Evolutionary conservation across 2,329 filamentous ascomycete species (phyloP).

Genomic region (Trichoderma koningii): DNA sequence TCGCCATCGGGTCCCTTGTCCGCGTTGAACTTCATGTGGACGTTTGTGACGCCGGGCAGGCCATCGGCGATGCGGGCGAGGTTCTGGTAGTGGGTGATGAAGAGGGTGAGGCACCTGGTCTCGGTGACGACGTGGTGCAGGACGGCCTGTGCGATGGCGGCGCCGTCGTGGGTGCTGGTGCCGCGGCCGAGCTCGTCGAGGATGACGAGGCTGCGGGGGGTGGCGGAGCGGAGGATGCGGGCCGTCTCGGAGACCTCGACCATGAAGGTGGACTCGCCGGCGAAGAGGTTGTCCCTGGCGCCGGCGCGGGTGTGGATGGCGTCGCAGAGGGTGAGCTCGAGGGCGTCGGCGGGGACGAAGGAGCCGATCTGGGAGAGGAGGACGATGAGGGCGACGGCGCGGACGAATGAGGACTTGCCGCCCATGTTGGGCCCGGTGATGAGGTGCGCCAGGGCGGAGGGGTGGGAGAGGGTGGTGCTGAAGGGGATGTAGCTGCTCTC

Average conservation of each 20-base stretch:
- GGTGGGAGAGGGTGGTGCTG: conserved; percentile 69
- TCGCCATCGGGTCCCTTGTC: conserved; percentile 51
- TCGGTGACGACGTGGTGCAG: conserved; percentile 79
- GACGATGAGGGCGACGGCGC: conserved; percentile 84
- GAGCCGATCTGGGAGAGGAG: conserved; percentile 95
- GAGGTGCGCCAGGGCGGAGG: conserved; percentile 71
- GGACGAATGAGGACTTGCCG: conserved; percentile 96
- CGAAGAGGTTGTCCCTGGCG: conserved; percentile 92
- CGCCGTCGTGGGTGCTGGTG: conserved; percentile 92
- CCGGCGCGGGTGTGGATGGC: conserved; percentile 95
- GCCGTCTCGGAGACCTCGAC: conserved; percentile 93
- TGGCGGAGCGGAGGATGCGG: conserved; percentile 86
- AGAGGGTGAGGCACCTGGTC: conserved; percentile 77
- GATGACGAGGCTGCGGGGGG: conserved; percentile 80
- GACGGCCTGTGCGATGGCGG: conserved; percentile 92
- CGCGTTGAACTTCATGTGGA: conserved; percentile 85
- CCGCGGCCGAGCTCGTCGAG: conserved; percentile 93
- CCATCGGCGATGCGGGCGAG: conserved; percentile 70
- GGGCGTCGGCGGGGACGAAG: conserved; percentile 79
- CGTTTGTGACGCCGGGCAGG: conserved; percentile 74
- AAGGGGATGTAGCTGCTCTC: conserved; percentile 90
- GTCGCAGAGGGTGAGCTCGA: conserved; percentile 79
- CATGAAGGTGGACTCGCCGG: conserved; percentile 96
- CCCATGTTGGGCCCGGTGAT: conserved; percentile 99
- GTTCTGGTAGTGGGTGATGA: conserved; percentile 97